Percentiles rank a stretch among this genome's conserved stretches.
phyloP scores from a whole-genome alignment of 2,329 filamentous ascomycete genomes.

The Myriosclerotinia scirpicola region DNA sequence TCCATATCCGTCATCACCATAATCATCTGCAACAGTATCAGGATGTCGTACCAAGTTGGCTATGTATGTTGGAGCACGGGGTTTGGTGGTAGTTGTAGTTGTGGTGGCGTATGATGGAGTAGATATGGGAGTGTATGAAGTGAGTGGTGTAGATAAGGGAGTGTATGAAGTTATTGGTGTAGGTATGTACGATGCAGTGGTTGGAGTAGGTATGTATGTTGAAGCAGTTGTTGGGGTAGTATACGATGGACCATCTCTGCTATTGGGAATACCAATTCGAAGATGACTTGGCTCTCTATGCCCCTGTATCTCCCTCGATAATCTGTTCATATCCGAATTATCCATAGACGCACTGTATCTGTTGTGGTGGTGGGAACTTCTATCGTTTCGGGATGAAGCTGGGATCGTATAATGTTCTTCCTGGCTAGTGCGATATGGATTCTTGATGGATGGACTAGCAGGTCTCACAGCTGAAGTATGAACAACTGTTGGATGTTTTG shows the following conservation, averaged over 20 bases:
- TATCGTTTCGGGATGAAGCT: slow-evolving; percentile 55
- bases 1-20: slow-evolving; percentile 60
- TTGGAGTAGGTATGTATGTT: slow-evolving; percentile 1
- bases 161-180: background rate
- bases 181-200: background rate
- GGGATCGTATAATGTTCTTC: slow-evolving; percentile 57
- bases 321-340: slow-evolving; percentile 47
- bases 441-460: slow-evolving; percentile 52
- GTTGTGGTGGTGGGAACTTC: slow-evolving; percentile 38
- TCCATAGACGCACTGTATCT: slow-evolving; percentile 51
- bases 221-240: slow-evolving; percentile 4
- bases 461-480: slow-evolving; percentile 38
- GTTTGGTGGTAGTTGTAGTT: slow-evolving; percentile 25
- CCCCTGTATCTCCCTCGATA: slow-evolving; percentile 27
- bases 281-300: slow-evolving; percentile 29
- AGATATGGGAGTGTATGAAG: background rate
- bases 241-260: slow-evolving; percentile 24
- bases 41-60: slow-evolving; percentile 43
- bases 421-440: slow-evolving; percentile 55
- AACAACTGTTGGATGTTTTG: slow-evolving; percentile 39
- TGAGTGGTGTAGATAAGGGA: background rate
- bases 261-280: slow-evolving; percentile 31
- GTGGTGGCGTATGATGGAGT: slow-evolving; percentile 28
- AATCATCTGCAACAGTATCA: slow-evolving; percentile 49
- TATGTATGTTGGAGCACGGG: slow-evolving; percentile 30